phyloP scores from a whole-genome alignment of 2,329 filamentous ascomycete species.

The Neofusicoccum cordaticola region DNA sequence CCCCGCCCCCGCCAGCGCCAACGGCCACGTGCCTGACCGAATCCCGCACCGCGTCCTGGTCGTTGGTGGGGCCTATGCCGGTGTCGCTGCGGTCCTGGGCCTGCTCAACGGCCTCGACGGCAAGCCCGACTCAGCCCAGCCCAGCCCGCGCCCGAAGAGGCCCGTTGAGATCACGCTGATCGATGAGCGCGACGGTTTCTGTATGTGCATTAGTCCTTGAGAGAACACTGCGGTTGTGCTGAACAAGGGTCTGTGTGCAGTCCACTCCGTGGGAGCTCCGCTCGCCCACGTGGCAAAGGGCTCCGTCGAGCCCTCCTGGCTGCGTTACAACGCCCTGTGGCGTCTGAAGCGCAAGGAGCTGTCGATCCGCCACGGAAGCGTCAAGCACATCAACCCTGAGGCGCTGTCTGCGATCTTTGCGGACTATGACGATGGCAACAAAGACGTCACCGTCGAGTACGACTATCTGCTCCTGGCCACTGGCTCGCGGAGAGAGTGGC shows the following conservation, averaged over 20 bases:
- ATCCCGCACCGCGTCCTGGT: conserved; percentile 52
- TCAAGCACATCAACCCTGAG: conserved; percentile 58
- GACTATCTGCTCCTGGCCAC: conserved; percentile 75
- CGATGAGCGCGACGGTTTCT: conserved; percentile 80
- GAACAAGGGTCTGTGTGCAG: conserved; percentile 41
- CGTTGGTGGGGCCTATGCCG: conserved; percentile 70
- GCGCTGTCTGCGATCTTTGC: conserved; percentile 55
- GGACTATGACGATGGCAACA: conserved; percentile 41
- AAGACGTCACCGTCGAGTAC: conserved; percentile 45
- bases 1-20: neutral
- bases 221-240: neutral
- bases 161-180: conserved; percentile 69
- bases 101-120: conserved; percentile 65
- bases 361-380: conserved; percentile 63
- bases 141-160: conserved; percentile 41
- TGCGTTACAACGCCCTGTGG: conserved; percentile 64
- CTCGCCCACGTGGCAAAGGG: conserved; percentile 65
- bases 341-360: conserved; percentile 63
- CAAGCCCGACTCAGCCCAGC: conserved; percentile 40
- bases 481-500: conserved; percentile 67
- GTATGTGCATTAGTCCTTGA: conserved; percentile 48
- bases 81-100: conserved; percentile 64
- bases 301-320: conserved; percentile 50
- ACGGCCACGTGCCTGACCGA: neutral
- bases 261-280: conserved; percentile 73